A percentile compares a stretch with the other conserved stretches of the same genome.
phyloP scores from a whole-genome alignment of 75 land plant species.

The Cryptomeria japonica region DNA sequence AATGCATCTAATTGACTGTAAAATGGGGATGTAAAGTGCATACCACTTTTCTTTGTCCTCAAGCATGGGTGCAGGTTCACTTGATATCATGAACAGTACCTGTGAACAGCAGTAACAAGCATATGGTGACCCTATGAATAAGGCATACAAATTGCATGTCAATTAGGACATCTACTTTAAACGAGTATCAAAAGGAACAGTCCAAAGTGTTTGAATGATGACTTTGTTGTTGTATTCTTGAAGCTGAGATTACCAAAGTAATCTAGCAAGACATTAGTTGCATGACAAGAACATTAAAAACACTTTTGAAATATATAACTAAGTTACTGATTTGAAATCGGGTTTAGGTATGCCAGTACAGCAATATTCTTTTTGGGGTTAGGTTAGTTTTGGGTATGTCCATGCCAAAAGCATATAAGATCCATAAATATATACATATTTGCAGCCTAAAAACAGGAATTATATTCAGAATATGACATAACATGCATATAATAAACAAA shows the following conservation, averaged over 20 bases:
- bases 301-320: background rate
- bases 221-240: background rate
- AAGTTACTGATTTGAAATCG: too few species aligned
- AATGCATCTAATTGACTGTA: background rate
- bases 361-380: background rate
- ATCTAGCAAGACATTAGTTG: background rate
- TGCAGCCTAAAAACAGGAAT: background rate
- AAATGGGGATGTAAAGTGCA: constrained; percentile 6
- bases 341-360: background rate
- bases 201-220: background rate
- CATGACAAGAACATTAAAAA: background rate
- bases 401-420: background rate
- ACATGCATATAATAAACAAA: background rate
- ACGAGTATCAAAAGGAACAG: background rate
- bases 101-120: constrained; percentile 14
- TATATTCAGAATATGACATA: too few species aligned
- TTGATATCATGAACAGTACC: constrained; percentile 97
- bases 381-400: background rate
- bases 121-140: background rate
- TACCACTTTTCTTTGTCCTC: constrained; percentile 96
- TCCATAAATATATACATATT: background rate
- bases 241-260: background rate
- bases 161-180: background rate
- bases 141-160: background rate
- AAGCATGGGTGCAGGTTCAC: constrained; percentile 99